These are phyloP conservation scores for Cryptomeria japonica DNA, from an alignment of 75 land plant species.

Conservation along the genomic window DNA sequence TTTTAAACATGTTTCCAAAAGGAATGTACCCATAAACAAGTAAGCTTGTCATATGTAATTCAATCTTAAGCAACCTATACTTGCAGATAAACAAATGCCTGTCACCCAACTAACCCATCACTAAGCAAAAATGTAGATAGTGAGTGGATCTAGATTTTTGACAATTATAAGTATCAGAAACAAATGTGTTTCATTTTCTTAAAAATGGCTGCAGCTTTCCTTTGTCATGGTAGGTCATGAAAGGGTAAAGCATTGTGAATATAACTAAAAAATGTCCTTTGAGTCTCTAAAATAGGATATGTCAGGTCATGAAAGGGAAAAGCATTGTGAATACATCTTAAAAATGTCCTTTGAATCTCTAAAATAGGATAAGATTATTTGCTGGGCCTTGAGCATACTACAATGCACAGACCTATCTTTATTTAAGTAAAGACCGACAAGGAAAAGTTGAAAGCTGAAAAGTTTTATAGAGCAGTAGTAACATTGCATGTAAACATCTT, in stretches of 20 bases:
- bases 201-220: background rate
- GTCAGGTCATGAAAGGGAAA: background rate
- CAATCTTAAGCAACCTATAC: background rate
- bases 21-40: background rate
- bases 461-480: background rate
- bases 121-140: background rate
- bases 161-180: background rate
- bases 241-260: background rate
- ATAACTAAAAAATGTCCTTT: background rate
- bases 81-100: constrained; percentile 1
- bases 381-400: background rate
- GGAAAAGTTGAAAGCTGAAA: background rate
- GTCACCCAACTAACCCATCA: background rate
- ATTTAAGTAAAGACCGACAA: background rate
- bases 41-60: background rate
- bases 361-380: background rate
- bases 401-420: background rate
- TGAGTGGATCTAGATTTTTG: background rate
- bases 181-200: background rate
- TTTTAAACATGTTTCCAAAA: constrained; percentile 12
- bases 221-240: background rate
- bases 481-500: background rate
- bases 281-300: background rate
- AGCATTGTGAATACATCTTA: background rate
- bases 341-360: background rate